Evolutionary conservation across 306 rosid genomes (phyloP).

Genomic region (Phaseolus lunatus): DNA sequence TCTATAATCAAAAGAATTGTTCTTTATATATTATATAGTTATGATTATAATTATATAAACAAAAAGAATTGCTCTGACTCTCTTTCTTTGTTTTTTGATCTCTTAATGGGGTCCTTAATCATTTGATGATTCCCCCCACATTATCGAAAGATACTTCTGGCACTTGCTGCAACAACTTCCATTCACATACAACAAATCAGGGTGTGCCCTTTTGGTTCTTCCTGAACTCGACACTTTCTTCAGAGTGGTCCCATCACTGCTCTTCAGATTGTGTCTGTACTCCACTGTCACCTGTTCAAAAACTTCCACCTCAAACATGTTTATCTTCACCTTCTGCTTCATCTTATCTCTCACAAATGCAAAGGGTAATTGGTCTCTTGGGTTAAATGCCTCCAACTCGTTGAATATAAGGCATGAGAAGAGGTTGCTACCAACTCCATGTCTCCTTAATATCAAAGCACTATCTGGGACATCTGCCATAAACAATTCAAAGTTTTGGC

Average conservation of each 20-base stretch:
- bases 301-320: conserved; percentile 89
- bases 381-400: conserved; percentile 92
- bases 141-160: conserved; percentile 68
- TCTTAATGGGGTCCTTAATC: conserved; percentile 28
- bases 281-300: conserved; percentile 84
- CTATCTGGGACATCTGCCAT: conserved; percentile 92
- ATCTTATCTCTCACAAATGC: conserved; percentile 88
- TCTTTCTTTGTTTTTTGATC: neutral
- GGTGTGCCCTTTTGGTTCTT: conserved; percentile 61
- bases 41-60: neutral
- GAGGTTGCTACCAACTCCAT: conserved; percentile 66
- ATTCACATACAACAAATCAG: conserved; percentile 61
- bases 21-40: neutral
- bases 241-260: conserved; percentile 36
- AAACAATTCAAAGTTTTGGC: conserved; percentile 1
- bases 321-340: conserved; percentile 69
- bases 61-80: neutral
- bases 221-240: conserved; percentile 41
- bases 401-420: conserved; percentile 90
- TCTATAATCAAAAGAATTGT: neutral
- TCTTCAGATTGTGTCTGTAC: conserved; percentile 78
- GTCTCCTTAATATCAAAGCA: conserved; percentile 85
- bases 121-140: conserved; percentile 76
- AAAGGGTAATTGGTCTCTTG: conserved; percentile 92
- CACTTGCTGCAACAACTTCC: conserved; percentile 74